A percentile compares a stretch with the other conserved stretches of the same genome.
phyloP scores from a whole-genome alignment of 768 basidiomycete genomes.

The Mycena galericulata region DNA sequence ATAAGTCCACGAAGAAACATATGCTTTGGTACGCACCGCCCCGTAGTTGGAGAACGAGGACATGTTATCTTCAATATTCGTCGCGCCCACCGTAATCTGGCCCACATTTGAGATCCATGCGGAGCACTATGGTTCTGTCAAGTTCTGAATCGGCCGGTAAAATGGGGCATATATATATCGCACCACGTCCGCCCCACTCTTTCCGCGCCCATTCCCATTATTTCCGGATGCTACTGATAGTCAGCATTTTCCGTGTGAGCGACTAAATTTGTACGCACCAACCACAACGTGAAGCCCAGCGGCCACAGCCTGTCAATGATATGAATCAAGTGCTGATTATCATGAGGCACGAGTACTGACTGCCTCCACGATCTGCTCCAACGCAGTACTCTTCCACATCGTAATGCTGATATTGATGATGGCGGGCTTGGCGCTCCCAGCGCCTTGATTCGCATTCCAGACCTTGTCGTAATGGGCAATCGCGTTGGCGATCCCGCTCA shows the following conservation, averaged over 20 bases:
- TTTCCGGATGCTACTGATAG: background rate
- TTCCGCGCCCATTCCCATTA: background rate
- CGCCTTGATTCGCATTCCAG: no score
- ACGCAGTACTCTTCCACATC: background rate
- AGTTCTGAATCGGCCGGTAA: background rate
- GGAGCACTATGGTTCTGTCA: background rate
- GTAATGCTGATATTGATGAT: slow-evolving; percentile 2
- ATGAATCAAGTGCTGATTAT: background rate
- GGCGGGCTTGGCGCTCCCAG: background rate
- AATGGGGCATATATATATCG: background rate
- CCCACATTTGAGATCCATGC: background rate
- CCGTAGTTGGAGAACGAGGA: background rate
- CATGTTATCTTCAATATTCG: background rate
- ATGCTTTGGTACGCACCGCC: background rate
- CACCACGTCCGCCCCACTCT: background rate
- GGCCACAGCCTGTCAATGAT: background rate
- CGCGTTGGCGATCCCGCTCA: background rate
- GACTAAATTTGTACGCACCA: background rate
- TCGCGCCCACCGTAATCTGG: background rate
- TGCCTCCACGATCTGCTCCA: background rate
- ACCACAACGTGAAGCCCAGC: background rate
- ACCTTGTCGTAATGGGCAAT: background rate
- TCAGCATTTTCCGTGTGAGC: background rate
- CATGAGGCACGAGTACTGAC: background rate
- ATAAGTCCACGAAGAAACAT: background rate